Base-by-base conservation (phyloP, 768 basidiomycete genomes). In the Suillus paluster region DNA sequence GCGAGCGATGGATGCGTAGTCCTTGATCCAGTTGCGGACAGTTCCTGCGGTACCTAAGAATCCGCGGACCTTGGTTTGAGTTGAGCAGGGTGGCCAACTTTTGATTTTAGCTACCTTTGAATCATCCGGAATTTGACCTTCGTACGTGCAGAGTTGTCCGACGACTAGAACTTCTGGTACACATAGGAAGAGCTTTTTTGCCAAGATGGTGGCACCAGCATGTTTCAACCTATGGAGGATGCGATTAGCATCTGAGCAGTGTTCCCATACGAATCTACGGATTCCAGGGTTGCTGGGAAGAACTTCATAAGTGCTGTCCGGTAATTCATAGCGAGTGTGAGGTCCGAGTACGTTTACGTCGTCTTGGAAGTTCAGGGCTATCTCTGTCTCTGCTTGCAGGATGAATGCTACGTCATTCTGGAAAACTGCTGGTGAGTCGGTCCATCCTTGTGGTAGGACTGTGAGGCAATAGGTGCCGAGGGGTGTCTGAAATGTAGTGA, bases 131-230 rank as follows among this genome's bases (percentile, higher is more conserved):
- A 70, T 49, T 0, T 70, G 67, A 2, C 75, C 81, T 45, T 74
- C 67, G 21, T 67, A 73, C 0, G 73, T 79, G 61, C 80, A 83
- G 0, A 44, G 44, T 36, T 83, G 79, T 0, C 79, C 79, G 2
- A 84, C 62, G 4, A 82, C 68, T 0, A 68, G 58, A 0, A 75
- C 68, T 60, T 74, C 68, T 3, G 68, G 66, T 0, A 62, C 57
- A 46, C 73, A 74, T 0, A 82, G 42, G 1, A 64, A 36, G 0
- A 74, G 52, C 61, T 82, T 83, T 8, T 65, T 38, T 0, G 77
- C 78, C 0, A 75, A 78, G 50, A 81, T 75, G 0, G 78, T 81
- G 0, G 73, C 77, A 2, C 80, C 78, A 5, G 63, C 45, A 46
- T 78, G 69, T 21, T n/a, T 30, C 4, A 49, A n/a, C 73, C 75